These are phyloP conservation scores for Pichia sp. DNA, from an alignment of 1,139 yeast species.

Conservation along the genomic window DNA sequence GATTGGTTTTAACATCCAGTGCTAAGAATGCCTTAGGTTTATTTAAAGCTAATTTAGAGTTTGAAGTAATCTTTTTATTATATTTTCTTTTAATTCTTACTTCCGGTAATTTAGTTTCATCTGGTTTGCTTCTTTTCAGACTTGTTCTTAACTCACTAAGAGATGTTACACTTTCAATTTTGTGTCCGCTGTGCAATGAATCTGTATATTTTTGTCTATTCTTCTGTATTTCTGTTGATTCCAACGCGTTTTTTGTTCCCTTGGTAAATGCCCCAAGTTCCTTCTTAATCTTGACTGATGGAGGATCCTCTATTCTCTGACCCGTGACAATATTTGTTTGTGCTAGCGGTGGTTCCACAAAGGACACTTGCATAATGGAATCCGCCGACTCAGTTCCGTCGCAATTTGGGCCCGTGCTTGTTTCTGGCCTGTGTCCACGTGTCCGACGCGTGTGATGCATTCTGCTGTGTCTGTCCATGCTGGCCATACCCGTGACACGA, in stretches of 20 bases:
- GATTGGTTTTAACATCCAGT: too few relatives aligned
- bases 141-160: not conserved
- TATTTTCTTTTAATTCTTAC: slow-evolving; percentile 3
- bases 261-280: slow-evolving; percentile 32
- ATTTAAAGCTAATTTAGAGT: too few relatives aligned
- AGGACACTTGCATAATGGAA: slow-evolving; percentile 12
- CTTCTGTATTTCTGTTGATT: not conserved
- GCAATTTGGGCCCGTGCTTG: not conserved
- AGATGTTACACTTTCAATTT: too few relatives aligned
- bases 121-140: slow-evolving; percentile 4
- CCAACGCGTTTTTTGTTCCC: not conserved
- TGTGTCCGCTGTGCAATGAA: too few relatives aligned
- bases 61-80: not conserved
- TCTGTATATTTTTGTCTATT: not conserved
- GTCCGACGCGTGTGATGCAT: too few relatives aligned
- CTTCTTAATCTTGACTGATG: slow-evolving; percentile 48
- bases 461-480: too few relatives aligned
- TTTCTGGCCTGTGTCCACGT: too few relatives aligned
- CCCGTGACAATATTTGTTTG: slow-evolving; percentile 58
- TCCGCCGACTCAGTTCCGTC: not conserved
- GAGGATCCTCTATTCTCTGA: slow-evolving; percentile 56
- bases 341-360: slow-evolving; percentile 56
- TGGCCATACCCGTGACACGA: too few relatives aligned
- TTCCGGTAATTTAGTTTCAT: slow-evolving; percentile 8
- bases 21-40: too few relatives aligned